Conservation (phyloP, 768 basidiomycete genomes). For the Russula virescens region DNA sequence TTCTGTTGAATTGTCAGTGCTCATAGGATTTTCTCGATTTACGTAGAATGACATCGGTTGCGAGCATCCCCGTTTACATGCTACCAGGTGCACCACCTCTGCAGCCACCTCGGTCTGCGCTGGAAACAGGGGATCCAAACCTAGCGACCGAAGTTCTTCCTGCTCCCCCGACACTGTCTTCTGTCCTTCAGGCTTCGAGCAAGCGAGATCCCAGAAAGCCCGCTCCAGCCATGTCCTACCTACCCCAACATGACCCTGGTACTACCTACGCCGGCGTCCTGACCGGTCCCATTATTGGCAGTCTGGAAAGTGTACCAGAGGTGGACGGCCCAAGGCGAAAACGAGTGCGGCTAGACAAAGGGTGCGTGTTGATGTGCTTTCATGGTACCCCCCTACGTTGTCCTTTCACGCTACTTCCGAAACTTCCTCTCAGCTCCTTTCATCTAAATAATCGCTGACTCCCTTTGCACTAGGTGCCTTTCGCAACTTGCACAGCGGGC, state of each 20-base stretch:
- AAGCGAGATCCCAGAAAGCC: constrained; percentile 82
- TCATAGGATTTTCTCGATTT: constrained; percentile 12
- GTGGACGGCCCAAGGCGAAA: constrained; percentile 64
- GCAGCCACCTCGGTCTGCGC: constrained; percentile 77
- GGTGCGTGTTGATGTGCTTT: constrained; percentile 41
- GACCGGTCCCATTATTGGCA: constrained; percentile 47
- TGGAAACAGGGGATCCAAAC: constrained; percentile 49
- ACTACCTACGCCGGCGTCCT: constrained; percentile 80
- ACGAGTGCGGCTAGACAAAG: constrained; percentile 66
- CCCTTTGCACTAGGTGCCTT: constrained; percentile 39
- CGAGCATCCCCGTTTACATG: constrained; percentile 65
- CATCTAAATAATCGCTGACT: background rate
- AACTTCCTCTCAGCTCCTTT: constrained; percentile 1
- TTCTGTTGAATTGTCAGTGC: background rate
- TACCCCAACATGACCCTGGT: constrained; percentile 80
- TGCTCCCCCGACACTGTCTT: constrained; percentile 72
- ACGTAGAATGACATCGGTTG: constrained; percentile 60
- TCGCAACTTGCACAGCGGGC: constrained; percentile 69
- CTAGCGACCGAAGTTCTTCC: constrained; percentile 89
- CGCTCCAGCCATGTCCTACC: constrained; percentile 62
- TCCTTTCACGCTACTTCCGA: constrained; percentile 4
- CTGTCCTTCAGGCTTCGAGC: constrained; percentile 57
- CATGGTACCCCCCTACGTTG: background rate
- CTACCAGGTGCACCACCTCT: constrained; percentile 64
- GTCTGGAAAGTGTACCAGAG: constrained; percentile 42